Conservation (phyloP, 1,139 yeast genomes). For the Geotrichum candidum region DNA sequence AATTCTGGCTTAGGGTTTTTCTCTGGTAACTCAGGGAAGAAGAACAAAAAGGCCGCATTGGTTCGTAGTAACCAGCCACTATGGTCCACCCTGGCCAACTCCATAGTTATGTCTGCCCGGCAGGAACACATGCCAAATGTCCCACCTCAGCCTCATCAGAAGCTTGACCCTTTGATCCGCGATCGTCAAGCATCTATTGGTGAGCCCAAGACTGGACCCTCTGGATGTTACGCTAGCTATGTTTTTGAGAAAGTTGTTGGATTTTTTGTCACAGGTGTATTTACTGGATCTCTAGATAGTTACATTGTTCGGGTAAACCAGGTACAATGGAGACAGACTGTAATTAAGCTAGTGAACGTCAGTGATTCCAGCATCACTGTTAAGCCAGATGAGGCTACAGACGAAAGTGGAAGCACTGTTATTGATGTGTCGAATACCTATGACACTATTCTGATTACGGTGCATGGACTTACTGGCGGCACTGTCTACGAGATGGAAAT, state of each 20-base stretch:
- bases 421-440: slow-evolving; percentile 3
- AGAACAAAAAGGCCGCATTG: slow-evolving; percentile 13
- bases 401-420: slow-evolving; percentile 12
- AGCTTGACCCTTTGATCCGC: slow-evolving; percentile 12
- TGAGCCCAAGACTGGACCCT: slow-evolving; percentile 16
- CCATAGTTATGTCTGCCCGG: slow-evolving; percentile 35
- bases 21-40: slow-evolving; percentile 1
- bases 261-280: slow-evolving; percentile 27
- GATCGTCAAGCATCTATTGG: slow-evolving; percentile 14
- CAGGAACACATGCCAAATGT: slow-evolving; percentile 24
- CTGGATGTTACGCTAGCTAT: slow-evolving; percentile 28
- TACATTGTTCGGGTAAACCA: slow-evolving; percentile 33
- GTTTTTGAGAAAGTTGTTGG: slow-evolving; percentile 33
- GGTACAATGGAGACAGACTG: slow-evolving; percentile 36
- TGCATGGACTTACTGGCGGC: slow-evolving; percentile 32
- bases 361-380: slow-evolving; percentile 16
- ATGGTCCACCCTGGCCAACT: slow-evolving; percentile 37
- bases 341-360: slow-evolving; percentile 21
- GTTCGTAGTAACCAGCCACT: slow-evolving; percentile 33
- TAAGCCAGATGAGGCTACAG: slow-evolving; percentile 7
- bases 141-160: slow-evolving; percentile 11
- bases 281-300: slow-evolving; percentile 20
- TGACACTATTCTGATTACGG: slow-evolving; percentile 11
- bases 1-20: slow-evolving; percentile 1
- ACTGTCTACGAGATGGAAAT: slow-evolving; percentile 35